phyloP scores from a whole-genome alignment of 768 basidiomycete genomes.

The Kwoniella mangroviensis region DNA sequence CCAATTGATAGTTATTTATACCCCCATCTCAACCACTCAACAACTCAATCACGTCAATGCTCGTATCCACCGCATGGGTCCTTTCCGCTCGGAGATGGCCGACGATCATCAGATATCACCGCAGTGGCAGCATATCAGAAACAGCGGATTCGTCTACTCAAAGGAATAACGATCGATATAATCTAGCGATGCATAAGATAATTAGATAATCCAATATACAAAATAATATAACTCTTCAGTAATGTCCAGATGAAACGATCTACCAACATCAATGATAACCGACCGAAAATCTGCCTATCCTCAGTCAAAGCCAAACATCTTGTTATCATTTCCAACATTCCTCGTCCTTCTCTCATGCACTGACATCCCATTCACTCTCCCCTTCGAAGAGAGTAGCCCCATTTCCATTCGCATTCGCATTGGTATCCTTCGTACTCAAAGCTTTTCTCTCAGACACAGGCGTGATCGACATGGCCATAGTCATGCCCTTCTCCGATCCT shows the following conservation, averaged over 20 bases:
- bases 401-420: slow-evolving; percentile 7
- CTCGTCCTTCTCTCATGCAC: slow-evolving; percentile 1
- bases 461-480: background rate
- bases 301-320: no score
- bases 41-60: slow-evolving; percentile 7
- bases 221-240: no score
- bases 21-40: background rate
- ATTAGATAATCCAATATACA: no score
- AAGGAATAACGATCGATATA: background rate
- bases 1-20: no score
- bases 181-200: no score
- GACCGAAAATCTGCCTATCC: no score
- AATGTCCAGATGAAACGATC: no score
- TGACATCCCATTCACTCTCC: slow-evolving; percentile 22
- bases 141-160: no score
- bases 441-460: slow-evolving; percentile 19
- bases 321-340: no score
- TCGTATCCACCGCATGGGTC: background rate
- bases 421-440: slow-evolving; percentile 20
- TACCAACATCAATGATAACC: no score
- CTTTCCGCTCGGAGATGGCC: background rate
- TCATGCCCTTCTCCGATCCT: slow-evolving; percentile 10
- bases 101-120: background rate
- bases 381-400: background rate
- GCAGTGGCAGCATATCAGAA: no score